Conservation (phyloP, 176 grass and related monocot species). For the Musa schizocarpa region DNA sequence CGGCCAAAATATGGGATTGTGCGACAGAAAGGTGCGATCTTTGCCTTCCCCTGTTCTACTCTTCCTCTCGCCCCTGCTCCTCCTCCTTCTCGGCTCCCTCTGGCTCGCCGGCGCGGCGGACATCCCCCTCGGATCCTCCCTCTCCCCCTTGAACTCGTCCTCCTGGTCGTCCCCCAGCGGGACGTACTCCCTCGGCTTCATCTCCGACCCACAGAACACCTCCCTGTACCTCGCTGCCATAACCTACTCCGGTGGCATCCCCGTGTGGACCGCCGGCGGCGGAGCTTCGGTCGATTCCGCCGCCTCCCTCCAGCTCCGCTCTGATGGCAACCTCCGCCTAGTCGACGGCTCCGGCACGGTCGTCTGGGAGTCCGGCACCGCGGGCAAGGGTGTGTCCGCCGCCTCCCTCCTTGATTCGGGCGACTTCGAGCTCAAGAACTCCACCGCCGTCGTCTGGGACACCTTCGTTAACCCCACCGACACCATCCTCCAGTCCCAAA, state of each 20-base stretch:
- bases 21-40: neutral
- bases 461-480: slow-evolving; percentile 67
- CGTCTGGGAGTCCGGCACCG: slow-evolving; percentile 62
- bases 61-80: slow-evolving; percentile 5
- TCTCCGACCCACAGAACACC: slow-evolving; percentile 34
- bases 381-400: slow-evolving; percentile 23
- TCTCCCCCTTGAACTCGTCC: slow-evolving; percentile 31
- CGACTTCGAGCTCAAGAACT: slow-evolving; percentile 54
- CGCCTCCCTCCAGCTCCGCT: slow-evolving; percentile 46
- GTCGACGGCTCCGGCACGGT: slow-evolving; percentile 52
- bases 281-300: slow-evolving; percentile 46
- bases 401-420: slow-evolving; percentile 44
- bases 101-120: slow-evolving; percentile 17
- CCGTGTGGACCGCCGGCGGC: slow-evolving; percentile 43
- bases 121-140: slow-evolving; percentile 52
- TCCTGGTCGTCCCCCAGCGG: slow-evolving; percentile 43
- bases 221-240: slow-evolving; percentile 61
- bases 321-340: slow-evolving; percentile 60
- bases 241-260: slow-evolving; percentile 44
- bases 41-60: neutral
- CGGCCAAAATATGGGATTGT: neutral
- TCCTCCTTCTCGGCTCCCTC: slow-evolving; percentile 26
- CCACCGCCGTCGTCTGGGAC: slow-evolving; percentile 37
- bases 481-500: slow-evolving; percentile 66
- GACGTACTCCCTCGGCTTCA: slow-evolving; percentile 58